These are phyloP conservation scores for Cubamyces sp. DNA, from an alignment of 768 basidiomycete species.

Conservation along the genomic window DNA sequence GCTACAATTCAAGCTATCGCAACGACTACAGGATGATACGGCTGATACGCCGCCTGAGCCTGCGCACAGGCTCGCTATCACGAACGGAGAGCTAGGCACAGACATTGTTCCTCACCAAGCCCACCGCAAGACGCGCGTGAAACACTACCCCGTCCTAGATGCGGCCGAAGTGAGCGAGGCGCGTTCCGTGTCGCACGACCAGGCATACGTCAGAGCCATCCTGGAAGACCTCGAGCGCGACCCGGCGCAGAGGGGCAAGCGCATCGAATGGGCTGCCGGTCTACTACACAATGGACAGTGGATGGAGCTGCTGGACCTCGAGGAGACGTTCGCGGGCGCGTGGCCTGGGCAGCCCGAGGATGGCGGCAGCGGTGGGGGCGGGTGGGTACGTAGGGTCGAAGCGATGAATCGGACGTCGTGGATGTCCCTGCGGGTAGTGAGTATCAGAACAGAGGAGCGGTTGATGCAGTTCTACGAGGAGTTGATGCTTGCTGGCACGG, in stretches of 20 bases:
- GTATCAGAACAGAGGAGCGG: neutral
- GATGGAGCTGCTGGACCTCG: neutral
- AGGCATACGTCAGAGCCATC: neutral
- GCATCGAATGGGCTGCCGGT: neutral
- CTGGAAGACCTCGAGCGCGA: neutral
- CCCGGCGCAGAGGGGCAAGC: neutral
- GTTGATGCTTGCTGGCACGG: neutral
- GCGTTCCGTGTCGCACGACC: too few relatives aligned
- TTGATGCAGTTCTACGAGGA: neutral
- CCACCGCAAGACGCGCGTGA: too few relatives aligned
- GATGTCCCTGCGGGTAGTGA: neutral
- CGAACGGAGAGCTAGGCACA: too few relatives aligned
- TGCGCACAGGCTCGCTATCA: too few relatives aligned
- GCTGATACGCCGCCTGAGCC: too few relatives aligned
- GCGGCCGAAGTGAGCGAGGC: too few relatives aligned
- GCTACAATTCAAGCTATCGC: too few relatives aligned
- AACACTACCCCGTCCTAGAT: too few relatives aligned
- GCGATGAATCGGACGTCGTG: neutral
- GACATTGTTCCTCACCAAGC: too few relatives aligned
- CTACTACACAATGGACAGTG: neutral
- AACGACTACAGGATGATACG: too few relatives aligned
- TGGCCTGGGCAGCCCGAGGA: neutral
- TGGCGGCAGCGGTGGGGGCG: neutral
- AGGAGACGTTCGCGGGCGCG: neutral
- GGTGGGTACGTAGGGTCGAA: neutral